These are phyloP conservation scores for Isabelozyma pseudorhagii DNA, from an alignment of 805 yeast species.

Conservation along the genomic window DNA sequence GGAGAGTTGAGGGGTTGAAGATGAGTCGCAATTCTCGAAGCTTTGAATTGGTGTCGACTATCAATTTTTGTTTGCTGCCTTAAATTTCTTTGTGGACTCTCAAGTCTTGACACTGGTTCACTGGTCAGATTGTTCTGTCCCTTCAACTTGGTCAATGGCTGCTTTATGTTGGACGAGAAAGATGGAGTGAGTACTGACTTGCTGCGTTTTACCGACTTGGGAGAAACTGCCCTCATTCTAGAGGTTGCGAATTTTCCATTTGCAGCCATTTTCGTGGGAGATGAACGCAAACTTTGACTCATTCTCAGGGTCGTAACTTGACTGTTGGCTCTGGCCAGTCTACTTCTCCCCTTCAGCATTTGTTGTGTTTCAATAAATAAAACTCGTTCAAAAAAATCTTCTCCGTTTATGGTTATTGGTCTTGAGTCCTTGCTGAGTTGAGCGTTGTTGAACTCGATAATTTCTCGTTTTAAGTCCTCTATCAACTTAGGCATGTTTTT, in stretches of 20 bases:
- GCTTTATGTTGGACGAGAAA: slow-evolving; percentile 4
- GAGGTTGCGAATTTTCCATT: not conserved
- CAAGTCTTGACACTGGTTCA: not conserved
- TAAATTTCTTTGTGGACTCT: not conserved
- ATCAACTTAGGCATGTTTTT: slow-evolving; percentile 66
- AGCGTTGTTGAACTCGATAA: slow-evolving; percentile 46
- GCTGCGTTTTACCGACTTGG: not conserved
- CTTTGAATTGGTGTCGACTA: slow-evolving; percentile 1
- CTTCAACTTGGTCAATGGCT: not conserved
- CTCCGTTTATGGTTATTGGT: slow-evolving; percentile 43
- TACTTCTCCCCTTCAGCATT: slow-evolving; percentile 1
- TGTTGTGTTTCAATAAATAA: slow-evolving; percentile 28
- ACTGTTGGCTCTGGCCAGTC: not conserved
- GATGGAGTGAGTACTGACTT: slow-evolving; percentile 2
- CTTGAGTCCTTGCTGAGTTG: slow-evolving; percentile 14
- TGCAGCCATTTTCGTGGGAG: not conserved
- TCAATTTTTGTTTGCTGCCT: not conserved
- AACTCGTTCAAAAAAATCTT: slow-evolving; percentile 41
- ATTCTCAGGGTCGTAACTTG: slow-evolving; percentile 1
- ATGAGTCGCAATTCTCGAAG: slow-evolving; percentile 4
- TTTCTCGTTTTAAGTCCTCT: slow-evolving; percentile 44
- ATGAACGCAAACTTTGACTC: not conserved
- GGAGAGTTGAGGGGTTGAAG: slow-evolving; percentile 17
- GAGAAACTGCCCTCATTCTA: not conserved
- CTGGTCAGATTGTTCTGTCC: not conserved